Evolutionary conservation across 2,329 filamentous ascomycete species (phyloP).

Genomic region (Phyllosticta capitalensis): DNA sequence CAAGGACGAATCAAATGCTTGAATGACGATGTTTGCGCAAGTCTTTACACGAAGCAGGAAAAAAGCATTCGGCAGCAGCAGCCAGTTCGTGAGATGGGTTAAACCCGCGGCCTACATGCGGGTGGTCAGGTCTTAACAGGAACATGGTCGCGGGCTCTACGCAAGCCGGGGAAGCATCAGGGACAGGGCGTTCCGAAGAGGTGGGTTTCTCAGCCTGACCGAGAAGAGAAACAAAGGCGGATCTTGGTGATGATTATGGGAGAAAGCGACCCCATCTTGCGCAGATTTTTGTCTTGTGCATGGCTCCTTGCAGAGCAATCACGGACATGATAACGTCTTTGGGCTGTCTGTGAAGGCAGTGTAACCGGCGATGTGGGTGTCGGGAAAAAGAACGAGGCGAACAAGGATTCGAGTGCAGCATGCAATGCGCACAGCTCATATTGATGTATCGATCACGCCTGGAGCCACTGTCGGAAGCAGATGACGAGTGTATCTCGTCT

Average conservation of each 20-base stretch:
- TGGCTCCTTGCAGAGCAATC: constrained; percentile 1
- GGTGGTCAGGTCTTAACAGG: not conserved
- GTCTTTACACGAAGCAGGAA: not conserved
- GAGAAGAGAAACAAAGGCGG: not conserved
- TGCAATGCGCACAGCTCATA: not conserved
- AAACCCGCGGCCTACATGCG: not conserved
- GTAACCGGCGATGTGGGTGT: constrained; percentile 1
- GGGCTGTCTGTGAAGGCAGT: constrained; percentile 1
- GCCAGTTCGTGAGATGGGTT: too few species aligned
- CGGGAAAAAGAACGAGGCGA: constrained; percentile 3
- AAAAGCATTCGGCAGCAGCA: not conserved
- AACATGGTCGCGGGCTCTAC: not conserved
- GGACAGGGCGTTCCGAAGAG: not conserved
- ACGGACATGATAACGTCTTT: not conserved
- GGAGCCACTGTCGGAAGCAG: not conserved
- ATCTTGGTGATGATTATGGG: not conserved
- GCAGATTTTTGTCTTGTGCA: not conserved
- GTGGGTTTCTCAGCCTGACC: not conserved
- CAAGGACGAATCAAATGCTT: too few species aligned
- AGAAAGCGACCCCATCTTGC: not conserved
- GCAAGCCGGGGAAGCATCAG: not conserved
- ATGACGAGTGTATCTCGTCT: not conserved
- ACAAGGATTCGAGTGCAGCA: not conserved
- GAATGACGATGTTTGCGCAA: not conserved
- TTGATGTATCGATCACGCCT: not conserved